Base-by-base conservation (phyloP, 176 grass and related monocot genomes). In the Triticum monococcum region DNA sequence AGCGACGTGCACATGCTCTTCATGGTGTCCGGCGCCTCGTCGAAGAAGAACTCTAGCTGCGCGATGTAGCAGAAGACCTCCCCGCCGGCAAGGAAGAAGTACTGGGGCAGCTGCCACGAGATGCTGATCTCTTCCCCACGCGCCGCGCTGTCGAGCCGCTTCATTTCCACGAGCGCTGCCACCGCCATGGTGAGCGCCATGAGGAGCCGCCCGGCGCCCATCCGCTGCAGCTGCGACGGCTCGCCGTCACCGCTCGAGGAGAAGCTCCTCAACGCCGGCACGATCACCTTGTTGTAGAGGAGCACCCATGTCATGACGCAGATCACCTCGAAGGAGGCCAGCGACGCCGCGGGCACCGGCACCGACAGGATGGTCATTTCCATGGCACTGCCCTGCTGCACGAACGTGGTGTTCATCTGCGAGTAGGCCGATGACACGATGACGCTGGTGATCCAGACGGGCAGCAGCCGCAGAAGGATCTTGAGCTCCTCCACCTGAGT, bases 1-100 rank as follows among this genome's bases (percentile, higher is more conserved):
- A 93, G 85, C 54, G 94, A 82, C 14, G 86, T 95, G 78, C 94
- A 95, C 5, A 85, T 87, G 91, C 84, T 95, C 81, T 92, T 93
- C 94, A 96, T 96, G 40, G 86, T 84, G 25, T 91, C 91, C 13
- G 94, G 89, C 81, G 91, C 88, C 89, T 96, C 88, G 22, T 25
- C 79, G 0, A 30, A 65, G 86, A 95, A 95, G 77, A 95, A 95
- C 77, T 95, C 91, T 0, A 95, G 86, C 81, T 89, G 88, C 11
- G 88, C 54, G 75, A 95, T 91, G 59, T 87, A 87, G 48, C 60
- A 86, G 69, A 96, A 88, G 1, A 91, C 78, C 72, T 96, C 94
- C 0, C 77, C 81, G 5, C 80, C 84, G 2, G 86, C 88, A 1
- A 65, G 63, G 12, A 65, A 65, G 63, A 65, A 65, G 63, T 65